These are phyloP conservation scores for Calonectria hawksworthii DNA, from an alignment of 2,329 filamentous ascomycete genomes.

Conservation along the genomic window DNA sequence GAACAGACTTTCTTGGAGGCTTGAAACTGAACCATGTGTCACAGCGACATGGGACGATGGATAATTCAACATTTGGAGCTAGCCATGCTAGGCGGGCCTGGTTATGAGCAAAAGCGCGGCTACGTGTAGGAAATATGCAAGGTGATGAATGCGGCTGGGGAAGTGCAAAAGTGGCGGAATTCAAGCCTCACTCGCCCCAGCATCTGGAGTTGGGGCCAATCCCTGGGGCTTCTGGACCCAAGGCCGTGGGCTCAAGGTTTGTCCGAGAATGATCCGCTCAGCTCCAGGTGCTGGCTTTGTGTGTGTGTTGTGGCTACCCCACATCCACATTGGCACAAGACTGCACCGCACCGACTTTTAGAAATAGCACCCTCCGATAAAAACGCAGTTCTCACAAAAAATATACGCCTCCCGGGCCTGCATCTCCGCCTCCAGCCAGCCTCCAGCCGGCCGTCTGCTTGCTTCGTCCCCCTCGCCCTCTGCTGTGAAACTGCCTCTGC, in stretches of 20 bases:
- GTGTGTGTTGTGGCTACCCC: constrained; percentile 45
- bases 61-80: neutral
- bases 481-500: constrained; percentile 12
- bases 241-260: constrained; percentile 34
- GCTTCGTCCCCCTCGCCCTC: constrained; percentile 21
- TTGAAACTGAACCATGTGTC: neutral
- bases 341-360: constrained; percentile 57
- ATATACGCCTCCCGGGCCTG: constrained; percentile 36
- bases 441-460: constrained; percentile 33
- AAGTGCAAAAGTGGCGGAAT: constrained; percentile 30
- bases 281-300: constrained; percentile 12
- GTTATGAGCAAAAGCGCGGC: neutral
- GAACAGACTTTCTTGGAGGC: neutral
- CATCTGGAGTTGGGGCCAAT: neutral
- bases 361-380: constrained; percentile 52
- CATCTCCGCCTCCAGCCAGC: constrained; percentile 27
- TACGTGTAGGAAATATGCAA: constrained; percentile 13
- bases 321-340: constrained; percentile 57
- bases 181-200: neutral
- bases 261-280: constrained; percentile 47
- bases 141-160: constrained; percentile 28
- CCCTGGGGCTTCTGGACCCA: constrained; percentile 21
- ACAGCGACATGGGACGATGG: no score
- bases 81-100: neutral
- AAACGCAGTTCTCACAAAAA: constrained; percentile 51